Base-by-base conservation (phyloP, 106 monocot species). In the Iris macrosiphon region DNA sequence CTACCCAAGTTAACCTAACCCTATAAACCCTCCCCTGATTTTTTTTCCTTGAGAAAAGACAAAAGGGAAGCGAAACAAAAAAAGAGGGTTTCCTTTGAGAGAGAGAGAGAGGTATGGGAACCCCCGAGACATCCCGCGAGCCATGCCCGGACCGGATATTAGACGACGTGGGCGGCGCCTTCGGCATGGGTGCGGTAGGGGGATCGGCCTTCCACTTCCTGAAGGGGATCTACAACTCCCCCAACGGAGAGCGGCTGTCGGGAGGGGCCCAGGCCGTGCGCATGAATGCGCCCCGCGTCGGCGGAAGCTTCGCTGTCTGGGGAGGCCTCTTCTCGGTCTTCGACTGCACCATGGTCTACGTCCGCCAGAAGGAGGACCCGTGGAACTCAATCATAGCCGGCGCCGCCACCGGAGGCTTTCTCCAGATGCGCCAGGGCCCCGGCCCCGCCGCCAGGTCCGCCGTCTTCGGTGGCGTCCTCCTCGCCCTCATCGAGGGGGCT, bases 291-390 rank as follows among this genome's bases (percentile, higher is more conserved):
- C 82, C 85, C 1, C 82, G 92, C 45, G 77, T 92, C 48, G 92
- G 87, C 24, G 92, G 92, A 4, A 74, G 83, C 79, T 92, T 92
- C 52, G 87, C 92, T n/a, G 92, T 87, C n/a, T 92, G 92, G 87
- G 92, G 92, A 27, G 87, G 92, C 4, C 83, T 87, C 48, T 92
- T 92, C 76, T 92, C 87, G 19, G 62, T 74, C 62, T 92, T 87
- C 57, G 87, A 92, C 31, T 87, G 92, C 71, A 56, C 79, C 71
- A 87, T 87, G 87, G 92, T 92, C 40, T 92, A 83, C 64, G 35
- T 82, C 39, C 75, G 92, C 64, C 92, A 92, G 79, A 87, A 83
- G 73, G 92, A 92, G 73, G 92, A 92, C 29, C 92, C 92, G 0
- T 87, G 87, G 87, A 92, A 92, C 46, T 92, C 87, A 18, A 87